A percentile compares a stretch with the other conserved stretches of the same genome.
phyloP scores from a whole-genome alignment of 2,329 filamentous ascomycete species.

The Dactylonectria macrodidyma region DNA sequence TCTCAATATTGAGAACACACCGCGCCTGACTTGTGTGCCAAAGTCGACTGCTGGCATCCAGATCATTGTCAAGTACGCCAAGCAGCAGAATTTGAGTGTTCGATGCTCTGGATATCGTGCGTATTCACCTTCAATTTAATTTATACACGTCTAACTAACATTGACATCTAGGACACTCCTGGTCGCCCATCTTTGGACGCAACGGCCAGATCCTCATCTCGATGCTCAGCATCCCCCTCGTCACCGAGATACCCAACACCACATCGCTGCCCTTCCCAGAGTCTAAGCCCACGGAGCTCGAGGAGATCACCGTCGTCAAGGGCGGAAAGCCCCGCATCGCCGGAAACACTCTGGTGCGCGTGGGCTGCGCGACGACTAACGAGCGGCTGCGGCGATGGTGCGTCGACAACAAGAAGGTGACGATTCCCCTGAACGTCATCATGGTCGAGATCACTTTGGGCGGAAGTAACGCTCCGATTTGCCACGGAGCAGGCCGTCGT shows the following conservation, averaged over 20 bases:
- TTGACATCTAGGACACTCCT: constrained; percentile 28
- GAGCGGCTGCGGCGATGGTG: constrained; percentile 32
- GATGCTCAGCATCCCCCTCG: constrained; percentile 10
- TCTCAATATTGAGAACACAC: constrained; percentile 20
- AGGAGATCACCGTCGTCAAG: constrained; percentile 1
- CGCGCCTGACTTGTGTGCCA: constrained; percentile 19
- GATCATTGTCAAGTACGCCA: constrained; percentile 18
- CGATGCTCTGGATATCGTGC: constrained; percentile 27
- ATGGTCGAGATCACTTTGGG: constrained; percentile 32
- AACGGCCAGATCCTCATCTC: constrained; percentile 30
- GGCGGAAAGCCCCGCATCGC: constrained; percentile 12
- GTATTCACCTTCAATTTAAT: background rate
- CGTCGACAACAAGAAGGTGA: constrained; percentile 18
- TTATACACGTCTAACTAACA: no score
- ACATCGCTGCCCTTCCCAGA: constrained; percentile 17
- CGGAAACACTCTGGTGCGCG: constrained; percentile 23
- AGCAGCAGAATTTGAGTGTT: constrained; percentile 23
- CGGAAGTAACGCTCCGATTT: constrained; percentile 31
- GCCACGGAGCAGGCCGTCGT: constrained; percentile 28
- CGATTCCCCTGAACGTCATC: constrained; percentile 30
- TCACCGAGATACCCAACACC: constrained; percentile 15
- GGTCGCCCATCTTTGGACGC: constrained; percentile 29
- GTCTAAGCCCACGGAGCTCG: constrained; percentile 17
- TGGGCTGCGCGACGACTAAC: constrained; percentile 30
- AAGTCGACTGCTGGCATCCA: constrained; percentile 1